These are phyloP conservation scores for Geotrichum fermentans DNA, from an alignment of 1,139 yeast species.

Conservation along the genomic window DNA sequence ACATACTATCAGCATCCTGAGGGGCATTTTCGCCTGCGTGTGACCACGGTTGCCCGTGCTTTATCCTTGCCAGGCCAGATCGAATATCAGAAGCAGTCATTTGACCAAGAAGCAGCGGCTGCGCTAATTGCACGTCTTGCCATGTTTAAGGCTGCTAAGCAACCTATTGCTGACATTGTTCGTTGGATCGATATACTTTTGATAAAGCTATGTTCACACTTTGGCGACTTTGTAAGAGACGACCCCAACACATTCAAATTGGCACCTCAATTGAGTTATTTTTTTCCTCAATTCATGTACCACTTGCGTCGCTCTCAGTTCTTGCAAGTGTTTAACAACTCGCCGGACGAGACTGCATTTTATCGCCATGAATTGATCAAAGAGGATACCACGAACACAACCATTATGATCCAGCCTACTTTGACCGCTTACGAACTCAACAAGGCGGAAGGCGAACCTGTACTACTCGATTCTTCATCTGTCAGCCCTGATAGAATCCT, in stretches of 20 bases:
- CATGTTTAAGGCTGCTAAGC: slow-evolving; percentile 60
- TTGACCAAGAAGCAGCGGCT: slow-evolving; percentile 98
- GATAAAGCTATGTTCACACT: slow-evolving; percentile 68
- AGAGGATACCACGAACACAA: slow-evolving; percentile 61
- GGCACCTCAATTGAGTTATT: slow-evolving; percentile 61
- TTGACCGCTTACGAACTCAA: slow-evolving; percentile 58
- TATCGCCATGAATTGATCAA: slow-evolving; percentile 63
- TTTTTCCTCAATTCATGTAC: slow-evolving; percentile 71
- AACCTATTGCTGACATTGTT: slow-evolving; percentile 64
- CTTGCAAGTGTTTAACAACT: slow-evolving; percentile 64
- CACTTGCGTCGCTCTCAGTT: slow-evolving; percentile 68
- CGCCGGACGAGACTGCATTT: slow-evolving; percentile 76
- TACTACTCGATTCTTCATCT: slow-evolving; percentile 63
- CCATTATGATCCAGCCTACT: slow-evolving; percentile 74
- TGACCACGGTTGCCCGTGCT: slow-evolving; percentile 76
- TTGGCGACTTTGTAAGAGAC: slow-evolving; percentile 71
- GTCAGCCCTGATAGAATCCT: slow-evolving; percentile 57
- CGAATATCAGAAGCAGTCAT: slow-evolving; percentile 41
- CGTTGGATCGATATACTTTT: slow-evolving; percentile 75
- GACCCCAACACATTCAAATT: slow-evolving; percentile 64
- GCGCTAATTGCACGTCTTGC: slow-evolving; percentile 93
- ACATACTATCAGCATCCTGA: slow-evolving; percentile 68
- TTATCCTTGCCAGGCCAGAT: slow-evolving; percentile 49
- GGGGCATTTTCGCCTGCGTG: slow-evolving; percentile 72
- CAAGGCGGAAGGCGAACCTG: slow-evolving; percentile 61